These are phyloP conservation scores for Talaromyces funiculosus DNA, from an alignment of 2,329 filamentous ascomycete species.

Conservation along the genomic window DNA sequence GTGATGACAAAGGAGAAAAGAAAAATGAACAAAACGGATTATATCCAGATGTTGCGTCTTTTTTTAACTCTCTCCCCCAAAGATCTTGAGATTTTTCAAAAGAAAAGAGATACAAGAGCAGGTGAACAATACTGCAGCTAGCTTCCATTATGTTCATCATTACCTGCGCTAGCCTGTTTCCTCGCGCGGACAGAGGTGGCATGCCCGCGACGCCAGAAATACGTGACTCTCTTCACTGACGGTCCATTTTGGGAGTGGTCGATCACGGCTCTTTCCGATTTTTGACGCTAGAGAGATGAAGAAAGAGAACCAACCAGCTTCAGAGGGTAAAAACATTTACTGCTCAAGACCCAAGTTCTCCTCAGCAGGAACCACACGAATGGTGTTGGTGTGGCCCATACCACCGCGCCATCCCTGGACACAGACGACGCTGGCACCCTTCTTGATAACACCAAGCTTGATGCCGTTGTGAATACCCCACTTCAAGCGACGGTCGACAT, in stretches of 20 bases:
- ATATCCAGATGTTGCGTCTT: constrained; percentile 2
- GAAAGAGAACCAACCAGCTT: neutral
- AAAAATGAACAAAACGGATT: neutral
- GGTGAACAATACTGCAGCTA: neutral
- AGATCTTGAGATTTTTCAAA: neutral
- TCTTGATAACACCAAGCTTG: constrained; percentile 71
- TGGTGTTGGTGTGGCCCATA: constrained; percentile 63
- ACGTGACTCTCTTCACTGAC: neutral
- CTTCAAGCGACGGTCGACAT: constrained; percentile 95
- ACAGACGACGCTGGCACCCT: constrained; percentile 66
- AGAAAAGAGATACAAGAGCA: neutral
- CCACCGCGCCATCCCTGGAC: constrained; percentile 65
- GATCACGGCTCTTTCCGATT: neutral
- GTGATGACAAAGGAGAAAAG: neutral
- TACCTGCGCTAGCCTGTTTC: neutral
- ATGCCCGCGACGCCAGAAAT: neutral
- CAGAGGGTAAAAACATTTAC: constrained; percentile 1
- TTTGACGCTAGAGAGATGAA: neutral
- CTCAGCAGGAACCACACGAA: constrained; percentile 47
- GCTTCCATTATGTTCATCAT: neutral
- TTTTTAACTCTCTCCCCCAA: neutral
- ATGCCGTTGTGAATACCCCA: constrained; percentile 90
- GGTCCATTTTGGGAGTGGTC: neutral
- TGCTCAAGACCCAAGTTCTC: constrained; percentile 36
- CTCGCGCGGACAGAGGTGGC: neutral